A percentile compares a stretch with the other conserved stretches of the same genome.
Evolutionary conservation across 2,329 filamentous ascomycete species (phyloP).

Genomic region (Juglanconis oblonga): DNA sequence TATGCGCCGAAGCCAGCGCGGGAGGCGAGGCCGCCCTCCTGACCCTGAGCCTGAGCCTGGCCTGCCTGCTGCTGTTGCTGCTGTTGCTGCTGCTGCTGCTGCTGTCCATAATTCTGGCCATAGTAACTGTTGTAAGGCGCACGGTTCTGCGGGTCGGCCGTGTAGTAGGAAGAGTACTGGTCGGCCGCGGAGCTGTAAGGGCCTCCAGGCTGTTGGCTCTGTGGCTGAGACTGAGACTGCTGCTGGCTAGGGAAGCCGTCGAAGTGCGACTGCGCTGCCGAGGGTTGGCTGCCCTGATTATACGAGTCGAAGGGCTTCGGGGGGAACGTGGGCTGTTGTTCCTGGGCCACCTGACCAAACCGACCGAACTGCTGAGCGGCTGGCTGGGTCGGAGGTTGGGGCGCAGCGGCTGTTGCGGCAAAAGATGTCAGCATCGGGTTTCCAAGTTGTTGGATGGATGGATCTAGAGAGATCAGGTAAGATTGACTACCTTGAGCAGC

Average conservation of each 20-base stretch:
- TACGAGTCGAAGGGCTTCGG: conserved; percentile 90
- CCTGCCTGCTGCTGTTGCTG: conserved; percentile 71
- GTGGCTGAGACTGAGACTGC: conserved; percentile 57
- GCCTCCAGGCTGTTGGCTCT: conserved; percentile 57
- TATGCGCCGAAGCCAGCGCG: conserved; percentile 70
- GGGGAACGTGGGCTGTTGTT: conserved; percentile 54
- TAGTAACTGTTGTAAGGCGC: conserved; percentile 78
- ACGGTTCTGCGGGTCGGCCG: conserved; percentile 68
- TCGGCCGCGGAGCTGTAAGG: conserved; percentile 71
- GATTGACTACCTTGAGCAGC: conserved; percentile 34
- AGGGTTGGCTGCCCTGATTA: conserved; percentile 45
- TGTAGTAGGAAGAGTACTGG: conserved; percentile 86
- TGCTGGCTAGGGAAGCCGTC: conserved; percentile 60
- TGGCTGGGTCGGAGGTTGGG: conserved; percentile 50
- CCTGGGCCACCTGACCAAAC: conserved; percentile 63
- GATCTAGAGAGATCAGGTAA: conserved; percentile 17
- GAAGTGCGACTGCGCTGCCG: conserved; percentile 50
- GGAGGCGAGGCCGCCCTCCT: conserved; percentile 42
- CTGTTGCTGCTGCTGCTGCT: conserved; percentile 37
- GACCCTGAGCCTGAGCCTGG: conserved; percentile 59
- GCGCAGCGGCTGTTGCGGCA: conserved; percentile 36
- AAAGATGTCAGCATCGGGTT: conserved; percentile 26
- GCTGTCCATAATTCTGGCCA: conserved; percentile 55
- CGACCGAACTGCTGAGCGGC: conserved; percentile 67
- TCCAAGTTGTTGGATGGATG: conserved; percentile 7